Percentiles rank a stretch among this genome's conserved stretches.
phyloP scores from a whole-genome alignment of 2,329 filamentous ascomycete species.

The Cryphonectria japonica region DNA sequence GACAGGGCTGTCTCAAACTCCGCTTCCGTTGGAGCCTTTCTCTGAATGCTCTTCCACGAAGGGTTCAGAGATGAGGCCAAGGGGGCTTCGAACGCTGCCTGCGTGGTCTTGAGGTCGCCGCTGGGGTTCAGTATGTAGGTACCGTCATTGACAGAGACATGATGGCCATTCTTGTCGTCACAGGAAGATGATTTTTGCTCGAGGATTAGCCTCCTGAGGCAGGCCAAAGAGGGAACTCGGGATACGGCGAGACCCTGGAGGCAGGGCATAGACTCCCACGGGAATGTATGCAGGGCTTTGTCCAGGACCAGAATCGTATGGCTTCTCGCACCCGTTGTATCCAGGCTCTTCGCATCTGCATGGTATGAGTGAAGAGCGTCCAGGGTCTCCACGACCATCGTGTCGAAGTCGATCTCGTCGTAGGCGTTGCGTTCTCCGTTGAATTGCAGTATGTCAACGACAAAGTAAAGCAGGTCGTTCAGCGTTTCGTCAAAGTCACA shows the following conservation, averaged over 20 bases:
- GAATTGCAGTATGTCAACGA: constrained; percentile 95
- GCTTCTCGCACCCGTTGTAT: constrained; percentile 40
- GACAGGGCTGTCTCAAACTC: constrained; percentile 74
- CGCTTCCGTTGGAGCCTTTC: constrained; percentile 71
- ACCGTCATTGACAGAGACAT: constrained; percentile 59
- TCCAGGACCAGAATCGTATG: constrained; percentile 92
- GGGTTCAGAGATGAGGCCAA: constrained; percentile 65
- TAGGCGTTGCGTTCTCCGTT: constrained; percentile 96
- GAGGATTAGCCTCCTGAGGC: constrained; percentile 75
- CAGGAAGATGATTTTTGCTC: constrained; percentile 44
- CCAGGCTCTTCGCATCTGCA: constrained; percentile 44
- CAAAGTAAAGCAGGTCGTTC: constrained; percentile 93
- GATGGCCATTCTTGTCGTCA: constrained; percentile 48
- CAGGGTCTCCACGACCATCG: constrained; percentile 84
- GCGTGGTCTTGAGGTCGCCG: constrained; percentile 79
- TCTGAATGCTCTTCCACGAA: constrained; percentile 72
- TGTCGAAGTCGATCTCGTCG: constrained; percentile 95
- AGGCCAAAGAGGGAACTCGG: constrained; percentile 83
- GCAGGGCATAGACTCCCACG: constrained; percentile 94
- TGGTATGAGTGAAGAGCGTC: constrained; percentile 85
- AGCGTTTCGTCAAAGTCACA: constrained; percentile 83
- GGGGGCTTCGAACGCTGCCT: constrained; percentile 70
- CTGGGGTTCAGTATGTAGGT: constrained; percentile 90
- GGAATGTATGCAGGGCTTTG: constrained; percentile 86
- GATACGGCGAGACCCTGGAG: constrained; percentile 80